Percentiles rank a stretch among this genome's conserved stretches.
Evolutionary conservation across 495 filamentous ascomycete species (phyloP).

Genomic region (Tuber microsphaerosporum): DNA sequence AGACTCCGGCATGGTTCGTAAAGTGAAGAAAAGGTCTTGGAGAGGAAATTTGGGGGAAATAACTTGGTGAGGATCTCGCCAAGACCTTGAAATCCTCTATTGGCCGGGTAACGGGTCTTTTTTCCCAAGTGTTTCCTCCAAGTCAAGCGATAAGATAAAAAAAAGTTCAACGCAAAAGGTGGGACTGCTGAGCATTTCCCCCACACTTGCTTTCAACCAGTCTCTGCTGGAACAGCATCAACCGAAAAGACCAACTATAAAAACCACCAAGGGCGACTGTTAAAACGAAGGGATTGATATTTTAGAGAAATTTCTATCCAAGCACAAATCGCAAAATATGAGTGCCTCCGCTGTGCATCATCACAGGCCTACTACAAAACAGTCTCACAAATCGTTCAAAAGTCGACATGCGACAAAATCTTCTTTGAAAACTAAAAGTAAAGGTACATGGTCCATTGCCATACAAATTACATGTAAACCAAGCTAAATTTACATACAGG

Average conservation of each 20-base stretch:
- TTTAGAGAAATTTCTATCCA: background rate
- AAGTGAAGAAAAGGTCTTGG: background rate
- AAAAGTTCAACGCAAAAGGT: constrained; percentile 18
- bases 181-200: constrained; percentile 16
- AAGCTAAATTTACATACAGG: constrained; percentile 37
- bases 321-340: constrained; percentile 12
- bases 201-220: constrained; percentile 3
- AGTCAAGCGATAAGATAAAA: background rate
- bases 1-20: constrained; percentile 71
- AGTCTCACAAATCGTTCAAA: constrained; percentile 80
- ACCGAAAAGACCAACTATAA: background rate
- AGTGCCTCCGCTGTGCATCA: constrained; percentile 53
- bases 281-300: constrained; percentile 5
- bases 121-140: too few relatives aligned
- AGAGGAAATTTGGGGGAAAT: background rate
- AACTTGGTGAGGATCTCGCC: background rate
- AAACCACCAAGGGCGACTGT: background rate
- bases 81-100: constrained; percentile 7
- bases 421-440: constrained; percentile 67
- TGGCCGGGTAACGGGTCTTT: constrained; percentile 15
- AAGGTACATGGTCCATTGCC: constrained; percentile 53
- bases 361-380: constrained; percentile 85
- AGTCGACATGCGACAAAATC: constrained; percentile 82
- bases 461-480: constrained; percentile 32
- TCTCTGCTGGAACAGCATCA: background rate